Conservation (phyloP, 2,329 filamentous ascomycete species). For the Colletotrichum godetiae region DNA sequence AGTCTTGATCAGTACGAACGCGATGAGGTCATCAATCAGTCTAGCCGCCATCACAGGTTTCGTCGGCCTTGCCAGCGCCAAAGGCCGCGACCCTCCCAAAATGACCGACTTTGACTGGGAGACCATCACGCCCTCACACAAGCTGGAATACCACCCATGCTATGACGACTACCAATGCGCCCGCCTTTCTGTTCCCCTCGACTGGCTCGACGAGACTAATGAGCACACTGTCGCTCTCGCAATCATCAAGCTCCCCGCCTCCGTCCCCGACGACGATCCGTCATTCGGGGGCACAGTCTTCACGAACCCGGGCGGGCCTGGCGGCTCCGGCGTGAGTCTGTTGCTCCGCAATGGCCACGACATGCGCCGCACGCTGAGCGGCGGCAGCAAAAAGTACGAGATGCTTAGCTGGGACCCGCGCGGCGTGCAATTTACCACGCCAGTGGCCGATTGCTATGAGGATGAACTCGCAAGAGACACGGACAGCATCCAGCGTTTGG, state of each 20-base stretch:
- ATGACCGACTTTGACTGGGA: conserved; percentile 48
- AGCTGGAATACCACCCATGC: conserved; percentile 53
- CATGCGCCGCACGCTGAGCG: conserved; percentile 35
- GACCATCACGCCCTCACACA: conserved; percentile 45
- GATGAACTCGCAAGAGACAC: conserved; percentile 44
- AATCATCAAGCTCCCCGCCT: conserved; percentile 53
- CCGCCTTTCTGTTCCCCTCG: conserved; percentile 54
- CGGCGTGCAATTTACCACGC: conserved; percentile 51
- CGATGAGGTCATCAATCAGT: neutral
- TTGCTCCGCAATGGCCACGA: conserved; percentile 41
- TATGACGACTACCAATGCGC: conserved; percentile 53
- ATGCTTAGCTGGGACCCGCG: conserved; percentile 58
- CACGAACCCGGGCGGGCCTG: conserved; percentile 58
- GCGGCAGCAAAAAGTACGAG: conserved; percentile 49
- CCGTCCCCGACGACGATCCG: conserved; percentile 49
- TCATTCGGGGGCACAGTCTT: conserved; percentile 56
- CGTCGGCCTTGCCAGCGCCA: neutral
- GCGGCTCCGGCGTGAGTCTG: conserved; percentile 51
- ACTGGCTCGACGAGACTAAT: conserved; percentile 48
- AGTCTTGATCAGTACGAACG: neutral
- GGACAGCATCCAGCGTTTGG: conserved; percentile 44
- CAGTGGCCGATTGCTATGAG: conserved; percentile 52
- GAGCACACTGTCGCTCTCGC: conserved; percentile 50
- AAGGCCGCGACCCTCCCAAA: neutral
- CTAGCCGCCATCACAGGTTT: neutral